Evolutionary conservation across 2,329 filamentous ascomycete species (phyloP), one percentile per base, ranked within the genome.

Genomic region (Hypocreales sp.): DNA sequence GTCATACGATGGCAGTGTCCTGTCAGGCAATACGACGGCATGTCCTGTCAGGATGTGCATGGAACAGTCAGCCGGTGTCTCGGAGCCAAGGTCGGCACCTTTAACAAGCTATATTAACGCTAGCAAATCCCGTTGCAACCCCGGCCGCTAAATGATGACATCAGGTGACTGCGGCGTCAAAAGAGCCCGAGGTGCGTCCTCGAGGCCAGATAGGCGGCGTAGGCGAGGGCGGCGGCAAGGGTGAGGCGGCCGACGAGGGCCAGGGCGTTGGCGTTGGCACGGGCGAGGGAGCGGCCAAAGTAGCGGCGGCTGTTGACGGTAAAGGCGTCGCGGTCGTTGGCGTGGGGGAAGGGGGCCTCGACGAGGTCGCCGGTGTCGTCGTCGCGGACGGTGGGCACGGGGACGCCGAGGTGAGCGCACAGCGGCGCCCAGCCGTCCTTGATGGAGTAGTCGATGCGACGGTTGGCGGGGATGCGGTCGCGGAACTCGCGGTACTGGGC

Each of bases 381-480:
- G n/a, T 53, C 47, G 31, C 31, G 28, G 20, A 46, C 43, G 35
- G 29, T 38, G 3, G 58, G 58, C 19, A 56, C 40, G 0, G 49
- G 41, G 22, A 57, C 50, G 7, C 38, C 47, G 2, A 61, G 42
- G 22, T 55, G 50, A 13, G 45, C 31, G 27, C 56, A 61, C 8
- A 61, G 42, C 7, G 57, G 55, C n/a, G 25, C 41, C 53, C 54
- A 61, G 4, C 56, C 55, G 7, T 55, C 47, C 16, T 43, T 41
- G 9, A 58, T 41, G n/a, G 35, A 39, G 32, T 45, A 60, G 30
- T 60, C 52, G 14, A 61, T 37, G 14, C 55, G 36, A 0, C 49
- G 40, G 10, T 50, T 44, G 4, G 33, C 37, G 6, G 48, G 40
- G 12, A 57, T 52, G 15, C 41, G 36, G 9, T 45, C 42, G 7